Evolutionary conservation across 2,329 filamentous ascomycete genomes (phyloP), one percentile per base, ranked within the genome.

Genomic region (Botrytis porri): DNA sequence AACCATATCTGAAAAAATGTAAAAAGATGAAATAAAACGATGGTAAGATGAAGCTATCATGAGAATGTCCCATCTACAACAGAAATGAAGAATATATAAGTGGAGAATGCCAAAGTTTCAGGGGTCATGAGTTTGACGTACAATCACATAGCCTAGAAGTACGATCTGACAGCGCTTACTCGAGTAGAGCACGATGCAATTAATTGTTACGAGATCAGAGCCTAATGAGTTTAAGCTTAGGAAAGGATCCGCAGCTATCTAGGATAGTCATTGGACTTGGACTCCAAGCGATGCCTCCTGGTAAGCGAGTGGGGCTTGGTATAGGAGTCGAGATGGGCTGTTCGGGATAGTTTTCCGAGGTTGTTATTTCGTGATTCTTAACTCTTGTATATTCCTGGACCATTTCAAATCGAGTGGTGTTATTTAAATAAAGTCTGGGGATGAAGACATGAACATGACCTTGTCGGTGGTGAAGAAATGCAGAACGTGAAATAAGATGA

Each of bases 1-100:
- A 51, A 76, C 61, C 75, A 77, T 76, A 18, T 51, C 43, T 39
- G 1, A 14, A 22, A 25, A 62, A 18, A 22, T 8, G 18, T 12
- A 59, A 20, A 25, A 43, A 9, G 22, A 22, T 12, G 35, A 32
- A 32, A 22, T 16, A 9, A 57, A 54, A 22, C 12, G 35, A 54
- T 39, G 29, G 32, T 51, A n/a, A 29, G 18, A 29, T 29, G 14
- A 57, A 57, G 51, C 51, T 37, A 25, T 29, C 35, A n/a, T 48
- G 43, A 37, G 48, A 3, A 37, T 6, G 1, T 18, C 1, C 6
- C 35, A 51, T 51, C 43, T 51, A 8, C 4, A 8, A 35, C n/a
- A 37, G 63, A 41, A 6, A 41, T 25, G 12, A 3, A n/a, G 48
- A 57, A 39, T 37, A 25, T 69, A 39, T 69, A 54, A 39, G 9